Evolutionary conservation across 495 filamentous ascomycete genomes (phyloP).

Genomic region (Aspergillus hancockii): DNA sequence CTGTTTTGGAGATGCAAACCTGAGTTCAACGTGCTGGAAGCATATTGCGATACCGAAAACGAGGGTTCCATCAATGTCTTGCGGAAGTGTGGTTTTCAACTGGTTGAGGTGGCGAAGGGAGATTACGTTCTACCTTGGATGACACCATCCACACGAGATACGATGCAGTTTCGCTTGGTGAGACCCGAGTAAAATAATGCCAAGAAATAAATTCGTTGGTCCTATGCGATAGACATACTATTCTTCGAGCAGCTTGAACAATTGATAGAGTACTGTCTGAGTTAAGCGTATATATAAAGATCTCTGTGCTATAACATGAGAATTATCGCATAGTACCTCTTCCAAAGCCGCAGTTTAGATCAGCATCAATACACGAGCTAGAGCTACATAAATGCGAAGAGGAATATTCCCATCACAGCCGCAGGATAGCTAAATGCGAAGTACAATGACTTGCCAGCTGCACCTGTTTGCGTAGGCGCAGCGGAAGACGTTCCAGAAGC

Average conservation of each 20-base stretch:
- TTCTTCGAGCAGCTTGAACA: too few relatives aligned
- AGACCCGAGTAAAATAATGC: background rate
- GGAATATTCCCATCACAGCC: background rate
- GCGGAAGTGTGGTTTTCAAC: conserved; percentile 23
- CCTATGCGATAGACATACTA: too few relatives aligned
- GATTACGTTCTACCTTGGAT: conserved; percentile 27
- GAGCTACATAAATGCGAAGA: background rate
- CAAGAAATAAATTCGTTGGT: too few relatives aligned
- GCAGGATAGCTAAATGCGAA: background rate
- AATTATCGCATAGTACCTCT: too few relatives aligned
- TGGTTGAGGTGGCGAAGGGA: conserved; percentile 16
- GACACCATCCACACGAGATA: conserved; percentile 12
- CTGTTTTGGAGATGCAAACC: conserved; percentile 29
- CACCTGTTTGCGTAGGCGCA: background rate
- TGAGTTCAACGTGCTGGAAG: conserved; percentile 20
- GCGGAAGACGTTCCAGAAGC: background rate
- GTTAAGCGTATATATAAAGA: too few relatives aligned
- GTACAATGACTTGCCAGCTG: background rate
- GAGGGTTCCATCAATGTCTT: conserved; percentile 21
- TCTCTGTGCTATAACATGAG: too few relatives aligned
- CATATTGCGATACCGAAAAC: conserved; percentile 23
- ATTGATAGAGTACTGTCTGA: too few relatives aligned
- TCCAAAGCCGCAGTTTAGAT: too few relatives aligned
- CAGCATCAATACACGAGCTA: too few relatives aligned
- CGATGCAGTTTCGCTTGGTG: background rate